These are phyloP conservation scores for Postia placenta DNA, from an alignment of 768 basidiomycete genomes.

Conservation along the genomic window DNA sequence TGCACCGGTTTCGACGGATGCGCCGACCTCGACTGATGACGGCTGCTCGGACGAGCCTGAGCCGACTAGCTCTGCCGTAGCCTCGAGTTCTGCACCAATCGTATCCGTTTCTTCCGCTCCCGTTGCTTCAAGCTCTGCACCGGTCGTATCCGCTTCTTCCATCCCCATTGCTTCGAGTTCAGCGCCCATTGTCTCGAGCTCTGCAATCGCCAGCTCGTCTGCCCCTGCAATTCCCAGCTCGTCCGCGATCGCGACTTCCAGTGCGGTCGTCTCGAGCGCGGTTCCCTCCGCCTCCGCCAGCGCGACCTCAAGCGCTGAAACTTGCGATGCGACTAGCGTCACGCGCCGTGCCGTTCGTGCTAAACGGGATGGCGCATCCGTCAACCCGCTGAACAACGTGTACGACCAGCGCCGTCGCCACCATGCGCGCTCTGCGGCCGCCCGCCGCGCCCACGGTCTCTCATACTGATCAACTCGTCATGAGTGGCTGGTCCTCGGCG, in stretches of 20 bases:
- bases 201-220: not conserved
- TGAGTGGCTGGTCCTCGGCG: not conserved
- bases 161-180: not conserved
- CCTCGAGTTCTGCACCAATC: not conserved
- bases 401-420: slow-evolving; percentile 5
- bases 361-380: not conserved
- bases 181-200: not conserved
- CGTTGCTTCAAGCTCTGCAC: not conserved
- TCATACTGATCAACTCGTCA: not conserved
- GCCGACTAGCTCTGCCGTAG: not conserved
- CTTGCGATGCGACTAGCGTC: not conserved
- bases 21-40: slow-evolving; percentile 1
- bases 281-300: not conserved
- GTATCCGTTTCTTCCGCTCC: not conserved
- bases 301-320: slow-evolving; percentile 2
- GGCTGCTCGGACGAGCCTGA: not conserved
- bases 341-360: slow-evolving; percentile 1
- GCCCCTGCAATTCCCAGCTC: not conserved
- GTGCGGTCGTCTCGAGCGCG: not conserved
- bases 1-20: not conserved
- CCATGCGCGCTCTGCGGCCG: slow-evolving; percentile 5
- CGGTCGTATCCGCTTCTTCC: not conserved
- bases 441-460: not conserved
- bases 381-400: not conserved
- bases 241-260: not conserved